Conservation (phyloP, 1,139 yeast genomes). For the Barnettozyma hawaiiensis region DNA sequence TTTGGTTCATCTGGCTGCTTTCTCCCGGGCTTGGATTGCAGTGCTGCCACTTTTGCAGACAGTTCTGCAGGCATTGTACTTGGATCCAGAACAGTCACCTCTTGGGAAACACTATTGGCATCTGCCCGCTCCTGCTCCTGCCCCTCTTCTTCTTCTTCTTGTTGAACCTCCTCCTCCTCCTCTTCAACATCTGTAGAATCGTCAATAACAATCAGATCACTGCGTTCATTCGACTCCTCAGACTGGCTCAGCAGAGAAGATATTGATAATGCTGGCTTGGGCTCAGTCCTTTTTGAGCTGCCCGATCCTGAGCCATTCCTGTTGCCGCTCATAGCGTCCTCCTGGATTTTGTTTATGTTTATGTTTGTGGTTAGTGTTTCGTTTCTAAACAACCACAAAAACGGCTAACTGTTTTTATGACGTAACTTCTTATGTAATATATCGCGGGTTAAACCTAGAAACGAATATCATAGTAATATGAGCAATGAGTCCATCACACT, state of each 20-base stretch:
- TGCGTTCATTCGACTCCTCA: not conserved
- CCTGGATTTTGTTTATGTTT: not conserved
- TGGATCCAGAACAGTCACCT: not conserved
- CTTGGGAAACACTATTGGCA: not conserved
- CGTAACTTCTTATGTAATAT: no score
- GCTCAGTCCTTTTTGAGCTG: not conserved
- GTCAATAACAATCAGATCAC: not conserved
- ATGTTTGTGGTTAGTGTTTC: no score
- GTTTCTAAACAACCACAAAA: no score
- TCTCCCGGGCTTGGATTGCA: not conserved
- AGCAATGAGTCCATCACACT: no score
- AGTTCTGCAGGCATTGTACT: not conserved
- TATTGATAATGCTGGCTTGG: not conserved
- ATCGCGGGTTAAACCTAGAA: no score
- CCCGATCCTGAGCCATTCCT: not conserved
- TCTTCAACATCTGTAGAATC: not conserved
- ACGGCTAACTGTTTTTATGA: no score
- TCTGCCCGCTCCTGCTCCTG: not conserved
- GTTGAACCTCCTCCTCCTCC: conserved; percentile 1
- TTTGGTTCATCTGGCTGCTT: not conserved
- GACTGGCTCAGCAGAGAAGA: not conserved
- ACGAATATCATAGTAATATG: no score
- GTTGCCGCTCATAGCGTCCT: not conserved
- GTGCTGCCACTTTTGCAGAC: not conserved
- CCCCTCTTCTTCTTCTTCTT: not conserved